phyloP scores from a whole-genome alignment of 257 asterid species.

The Phtheirospermum japonicum region DNA sequence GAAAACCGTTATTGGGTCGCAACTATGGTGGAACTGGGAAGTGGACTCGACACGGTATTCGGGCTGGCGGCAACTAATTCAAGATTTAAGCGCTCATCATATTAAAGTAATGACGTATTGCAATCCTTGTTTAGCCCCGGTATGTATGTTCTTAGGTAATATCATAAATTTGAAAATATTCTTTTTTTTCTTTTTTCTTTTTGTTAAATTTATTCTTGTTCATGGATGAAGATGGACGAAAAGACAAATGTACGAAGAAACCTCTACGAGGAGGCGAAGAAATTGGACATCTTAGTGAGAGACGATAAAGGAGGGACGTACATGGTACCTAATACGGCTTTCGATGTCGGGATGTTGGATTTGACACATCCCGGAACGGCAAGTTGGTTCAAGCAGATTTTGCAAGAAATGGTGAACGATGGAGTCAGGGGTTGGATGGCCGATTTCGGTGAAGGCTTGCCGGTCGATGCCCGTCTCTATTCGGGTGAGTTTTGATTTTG shows the following conservation, averaged over 20 bases:
- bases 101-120: conserved; percentile 95
- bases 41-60: conserved; percentile 69
- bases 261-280: conserved; percentile 75
- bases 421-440: conserved; percentile 99
- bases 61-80: conserved; percentile 68
- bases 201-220: conserved; percentile 5
- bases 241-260: conserved; percentile 60
- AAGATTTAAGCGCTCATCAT: conserved; percentile 49
- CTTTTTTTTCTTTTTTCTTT: too few species aligned
- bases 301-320: conserved; percentile 69
- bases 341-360: conserved; percentile 94
- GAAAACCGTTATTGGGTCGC: conserved; percentile 92
- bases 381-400: conserved; percentile 79
- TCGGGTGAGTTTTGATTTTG: conserved; percentile 40
- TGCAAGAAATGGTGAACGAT: conserved; percentile 84
- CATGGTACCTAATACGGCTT: conserved; percentile 95
- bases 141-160: conserved; percentile 25
- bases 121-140: conserved; percentile 98
- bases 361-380: conserved; percentile 74
- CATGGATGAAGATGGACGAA: conserved; percentile 54
- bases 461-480: conserved; percentile 82
- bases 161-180: not conserved
- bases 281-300: conserved; percentile 73
- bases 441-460: conserved; percentile 97
- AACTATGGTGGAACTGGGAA: conserved; percentile 99